phyloP scores from a whole-genome alignment of 2,329 filamentous ascomycete genomes.

The Arthrinium puccinioides region DNA sequence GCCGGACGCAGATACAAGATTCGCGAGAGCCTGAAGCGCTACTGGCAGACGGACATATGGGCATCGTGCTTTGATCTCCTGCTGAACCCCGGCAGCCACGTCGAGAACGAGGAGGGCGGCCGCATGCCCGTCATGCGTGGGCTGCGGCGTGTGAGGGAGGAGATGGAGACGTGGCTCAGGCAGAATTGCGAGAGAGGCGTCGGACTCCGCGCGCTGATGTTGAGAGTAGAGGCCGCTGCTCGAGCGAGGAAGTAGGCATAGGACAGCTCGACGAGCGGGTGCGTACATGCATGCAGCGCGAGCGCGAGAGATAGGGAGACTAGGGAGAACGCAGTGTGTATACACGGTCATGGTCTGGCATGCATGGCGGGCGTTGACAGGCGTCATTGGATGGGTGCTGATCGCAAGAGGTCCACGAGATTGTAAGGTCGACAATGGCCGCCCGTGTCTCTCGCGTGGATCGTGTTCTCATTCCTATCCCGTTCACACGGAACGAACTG shows the following conservation, averaged over 20 bases:
- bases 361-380: too few relatives aligned
- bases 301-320: too few relatives aligned
- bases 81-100: slow-evolving; percentile 68
- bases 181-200: slow-evolving; percentile 75
- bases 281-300: too few relatives aligned
- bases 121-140: slow-evolving; percentile 66
- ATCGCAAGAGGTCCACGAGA: too few relatives aligned
- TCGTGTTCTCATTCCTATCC: too few relatives aligned
- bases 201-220: slow-evolving; percentile 62
- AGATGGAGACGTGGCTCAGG: slow-evolving; percentile 80
- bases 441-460: too few relatives aligned
- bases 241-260: slow-evolving; percentile 7
- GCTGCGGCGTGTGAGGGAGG: slow-evolving; percentile 61
- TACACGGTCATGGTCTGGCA: too few relatives aligned
- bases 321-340: too few relatives aligned
- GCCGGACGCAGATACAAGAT: slow-evolving; percentile 66
- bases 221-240: slow-evolving; percentile 48
- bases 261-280: too few relatives aligned
- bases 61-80: slow-evolving; percentile 72
- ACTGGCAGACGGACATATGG: slow-evolving; percentile 97
- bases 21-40: slow-evolving; percentile 78
- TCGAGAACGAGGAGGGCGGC: slow-evolving; percentile 56
- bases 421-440: too few relatives aligned
- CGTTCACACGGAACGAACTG: too few relatives aligned
- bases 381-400: too few relatives aligned